phyloP scores from a whole-genome alignment of 176 grass and related monocot genomes.

The Chrysopogon serrulatus region DNA sequence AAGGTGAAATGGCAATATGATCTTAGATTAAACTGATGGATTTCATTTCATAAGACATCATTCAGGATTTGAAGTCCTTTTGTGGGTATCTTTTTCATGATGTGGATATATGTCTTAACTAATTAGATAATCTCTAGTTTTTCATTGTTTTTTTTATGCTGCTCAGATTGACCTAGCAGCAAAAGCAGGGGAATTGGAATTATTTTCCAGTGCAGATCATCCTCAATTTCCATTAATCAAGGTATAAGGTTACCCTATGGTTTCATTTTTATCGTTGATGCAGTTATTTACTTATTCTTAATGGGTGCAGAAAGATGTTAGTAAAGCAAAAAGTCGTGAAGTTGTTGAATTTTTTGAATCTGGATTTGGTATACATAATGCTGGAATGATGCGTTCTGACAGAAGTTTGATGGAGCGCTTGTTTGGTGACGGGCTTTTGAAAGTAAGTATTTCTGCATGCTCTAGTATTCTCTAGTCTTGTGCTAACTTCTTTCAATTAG shows the following conservation, averaged over 20 bases:
- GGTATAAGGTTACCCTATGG: constrained; percentile 38
- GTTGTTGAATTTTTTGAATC: constrained; percentile 86
- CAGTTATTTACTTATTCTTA: constrained; percentile 20
- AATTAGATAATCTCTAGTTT: constrained; percentile 14
- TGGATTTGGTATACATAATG: constrained; percentile 97
- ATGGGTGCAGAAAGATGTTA: constrained; percentile 80
- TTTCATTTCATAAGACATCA: neutral
- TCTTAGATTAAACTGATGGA: neutral
- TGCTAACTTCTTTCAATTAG: constrained; percentile 43
- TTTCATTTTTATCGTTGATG: constrained; percentile 20
- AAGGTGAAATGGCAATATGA: neutral
- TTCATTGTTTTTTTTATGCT: constrained; percentile 7
- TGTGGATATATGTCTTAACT: neutral
- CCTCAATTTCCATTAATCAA: constrained; percentile 76
- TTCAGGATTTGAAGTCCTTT: neutral
- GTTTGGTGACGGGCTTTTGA: constrained; percentile 80
- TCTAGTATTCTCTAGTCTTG: constrained; percentile 5
- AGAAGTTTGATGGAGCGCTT: constrained; percentile 86
- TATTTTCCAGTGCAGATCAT: constrained; percentile 74
- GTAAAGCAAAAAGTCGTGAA: constrained; percentile 90
- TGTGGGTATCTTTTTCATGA: neutral
- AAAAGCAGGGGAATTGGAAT: constrained; percentile 65
- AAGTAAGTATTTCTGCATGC: constrained; percentile 40
- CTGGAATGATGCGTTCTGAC: constrained; percentile 92
- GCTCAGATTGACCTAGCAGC: constrained; percentile 76